phyloP scores from a whole-genome alignment of 176 grass and related monocot genomes.

The Echinochloa phyllopogon region DNA sequence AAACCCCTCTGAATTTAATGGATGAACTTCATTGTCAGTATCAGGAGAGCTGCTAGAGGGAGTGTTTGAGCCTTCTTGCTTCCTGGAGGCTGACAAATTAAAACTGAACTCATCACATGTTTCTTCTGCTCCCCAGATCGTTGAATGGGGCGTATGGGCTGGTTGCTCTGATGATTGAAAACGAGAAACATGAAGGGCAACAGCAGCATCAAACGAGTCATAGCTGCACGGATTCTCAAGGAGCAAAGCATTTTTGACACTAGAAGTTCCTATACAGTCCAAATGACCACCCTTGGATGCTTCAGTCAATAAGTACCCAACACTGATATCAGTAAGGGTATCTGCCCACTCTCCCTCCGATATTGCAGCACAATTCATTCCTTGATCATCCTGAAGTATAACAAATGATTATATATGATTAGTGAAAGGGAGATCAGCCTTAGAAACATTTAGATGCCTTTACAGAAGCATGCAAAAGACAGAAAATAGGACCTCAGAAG shows the following conservation, averaged over 20 bases:
- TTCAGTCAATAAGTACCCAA: slow-evolving; percentile 91
- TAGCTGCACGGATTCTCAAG: slow-evolving; percentile 69
- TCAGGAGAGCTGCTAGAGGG: slow-evolving; percentile 45
- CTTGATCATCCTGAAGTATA: slow-evolving; percentile 49
- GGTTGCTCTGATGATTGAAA: slow-evolving; percentile 52
- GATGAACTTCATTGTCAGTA: slow-evolving; percentile 43
- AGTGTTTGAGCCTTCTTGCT: slow-evolving; percentile 54
- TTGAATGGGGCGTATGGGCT: slow-evolving; percentile 38
- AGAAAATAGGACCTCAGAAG: slow-evolving; percentile 55
- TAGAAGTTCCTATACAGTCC: slow-evolving; percentile 55
- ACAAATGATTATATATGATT: slow-evolving; percentile 26
- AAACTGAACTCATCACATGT: slow-evolving; percentile 93
- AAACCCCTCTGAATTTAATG: slow-evolving; percentile 58
- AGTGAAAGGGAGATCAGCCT: slow-evolving; percentile 30
- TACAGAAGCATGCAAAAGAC: slow-evolving; percentile 23
- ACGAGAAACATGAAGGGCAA: slow-evolving; percentile 82
- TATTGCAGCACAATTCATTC: slow-evolving; percentile 41
- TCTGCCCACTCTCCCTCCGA: slow-evolving; percentile 89
- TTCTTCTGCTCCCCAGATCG: slow-evolving; percentile 86
- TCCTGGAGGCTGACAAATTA: slow-evolving; percentile 38
- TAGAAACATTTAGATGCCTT: slow-evolving; percentile 31
- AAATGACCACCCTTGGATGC: slow-evolving; percentile 72
- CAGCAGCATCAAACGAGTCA: slow-evolving; percentile 95
- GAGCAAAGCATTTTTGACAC: slow-evolving; percentile 39
- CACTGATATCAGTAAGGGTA: slow-evolving; percentile 88